phyloP scores from a whole-genome alignment of 164 flowering plant species.

The Taxillus chinensis region DNA sequence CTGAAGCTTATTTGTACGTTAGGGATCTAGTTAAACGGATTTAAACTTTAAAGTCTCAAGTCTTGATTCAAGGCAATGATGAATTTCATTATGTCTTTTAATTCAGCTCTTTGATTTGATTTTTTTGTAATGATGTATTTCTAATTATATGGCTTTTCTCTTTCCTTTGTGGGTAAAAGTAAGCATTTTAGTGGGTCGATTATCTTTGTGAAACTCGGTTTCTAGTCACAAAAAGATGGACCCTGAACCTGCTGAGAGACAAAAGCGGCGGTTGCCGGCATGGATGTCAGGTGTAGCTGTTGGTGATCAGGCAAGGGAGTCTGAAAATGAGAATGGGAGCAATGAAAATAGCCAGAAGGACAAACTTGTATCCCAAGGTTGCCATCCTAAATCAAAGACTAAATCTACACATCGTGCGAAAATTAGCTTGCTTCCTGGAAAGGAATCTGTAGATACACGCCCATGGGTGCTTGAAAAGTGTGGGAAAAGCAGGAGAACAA shows the following conservation, averaged over 20 bases:
- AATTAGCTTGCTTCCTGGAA: constrained; percentile 5
- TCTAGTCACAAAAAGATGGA: no score
- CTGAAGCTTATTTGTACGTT: no score
- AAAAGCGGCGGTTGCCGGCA: constrained; percentile 31
- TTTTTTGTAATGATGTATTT: no score
- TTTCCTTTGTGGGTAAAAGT: no score
- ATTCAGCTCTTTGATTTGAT: no score
- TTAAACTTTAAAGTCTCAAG: no score
- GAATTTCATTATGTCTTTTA: no score
- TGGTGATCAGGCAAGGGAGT: constrained; percentile 11
- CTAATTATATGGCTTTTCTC: no score
- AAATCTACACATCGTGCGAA: constrained; percentile 1
- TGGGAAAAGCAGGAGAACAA: constrained; percentile 11
- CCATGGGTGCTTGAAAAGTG: constrained; percentile 11
- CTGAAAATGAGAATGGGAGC: constrained; percentile 10
- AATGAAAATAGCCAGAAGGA: not conserved
- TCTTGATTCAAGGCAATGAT: no score
- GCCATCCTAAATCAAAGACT: constrained; percentile 7
- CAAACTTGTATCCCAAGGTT: constrained; percentile 7
- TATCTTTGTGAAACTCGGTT: no score
- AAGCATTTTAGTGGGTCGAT: no score
- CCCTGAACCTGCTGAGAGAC: constrained; percentile 7
- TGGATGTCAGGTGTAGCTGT: constrained; percentile 40
- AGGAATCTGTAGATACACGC: constrained; percentile 7
- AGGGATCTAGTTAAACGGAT: no score